Percentiles rank a stretch among this genome's conserved stretches.
Conservation (phyloP, 768 basidiomycete genomes). For the Boletus sensibilis region DNA sequence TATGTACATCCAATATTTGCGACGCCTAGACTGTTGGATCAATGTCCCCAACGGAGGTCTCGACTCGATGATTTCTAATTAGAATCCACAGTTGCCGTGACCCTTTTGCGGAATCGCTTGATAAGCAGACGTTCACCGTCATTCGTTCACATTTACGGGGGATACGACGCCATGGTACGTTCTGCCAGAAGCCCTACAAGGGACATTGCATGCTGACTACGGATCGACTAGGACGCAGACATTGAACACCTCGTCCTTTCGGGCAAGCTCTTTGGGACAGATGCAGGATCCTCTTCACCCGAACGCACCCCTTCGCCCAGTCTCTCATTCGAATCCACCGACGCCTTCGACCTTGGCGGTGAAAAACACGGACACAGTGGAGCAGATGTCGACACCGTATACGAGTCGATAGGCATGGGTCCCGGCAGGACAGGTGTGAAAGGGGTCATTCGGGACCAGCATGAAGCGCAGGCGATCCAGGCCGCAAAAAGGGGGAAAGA, state of each 20-base stretch:
- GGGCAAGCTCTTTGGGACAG: conserved; percentile 66
- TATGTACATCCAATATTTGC: background rate
- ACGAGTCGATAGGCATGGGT: conserved; percentile 78
- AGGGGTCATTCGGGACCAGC: conserved; percentile 79
- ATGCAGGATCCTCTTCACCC: conserved; percentile 59
- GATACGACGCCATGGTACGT: conserved; percentile 17
- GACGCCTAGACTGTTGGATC: background rate
- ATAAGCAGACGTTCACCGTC: conserved; percentile 10
- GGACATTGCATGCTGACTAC: background rate
- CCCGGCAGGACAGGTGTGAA: conserved; percentile 87
- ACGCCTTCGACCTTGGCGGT: conserved; percentile 44
- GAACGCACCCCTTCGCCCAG: conserved; percentile 57
- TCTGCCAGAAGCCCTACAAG: background rate
- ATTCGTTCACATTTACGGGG: background rate
- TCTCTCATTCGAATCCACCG: conserved; percentile 23
- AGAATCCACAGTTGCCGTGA: no score
- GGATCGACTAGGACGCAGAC: conserved; percentile 37
- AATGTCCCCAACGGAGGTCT: background rate
- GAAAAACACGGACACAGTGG: conserved; percentile 48
- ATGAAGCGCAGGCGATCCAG: conserved; percentile 60
- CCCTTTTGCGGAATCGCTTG: conserved; percentile 6
- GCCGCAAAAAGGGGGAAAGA: conserved; percentile 54
- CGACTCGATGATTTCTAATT: background rate
- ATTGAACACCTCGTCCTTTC: conserved; percentile 76
- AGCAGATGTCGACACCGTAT: conserved; percentile 27